phyloP scores from a whole-genome alignment of 2,329 filamentous ascomycete species.

The Metarhizium rileyi region DNA sequence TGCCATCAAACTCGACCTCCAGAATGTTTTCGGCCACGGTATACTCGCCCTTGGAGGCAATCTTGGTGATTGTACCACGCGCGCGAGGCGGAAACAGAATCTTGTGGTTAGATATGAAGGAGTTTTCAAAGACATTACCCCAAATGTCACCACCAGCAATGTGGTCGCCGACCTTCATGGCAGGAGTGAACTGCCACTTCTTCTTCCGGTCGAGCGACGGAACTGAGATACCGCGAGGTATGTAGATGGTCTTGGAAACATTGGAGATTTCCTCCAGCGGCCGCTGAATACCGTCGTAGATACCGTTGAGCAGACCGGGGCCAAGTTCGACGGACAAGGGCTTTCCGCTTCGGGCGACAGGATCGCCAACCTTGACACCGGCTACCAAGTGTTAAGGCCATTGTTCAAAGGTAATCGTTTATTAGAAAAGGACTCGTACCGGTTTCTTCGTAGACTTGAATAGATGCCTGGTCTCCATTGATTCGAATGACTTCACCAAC shows the following conservation, averaged over 20 bases:
- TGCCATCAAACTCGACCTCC: conserved; percentile 94
- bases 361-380: conserved; percentile 92
- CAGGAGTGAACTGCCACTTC: conserved; percentile 94
- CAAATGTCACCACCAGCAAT: conserved; percentile 94
- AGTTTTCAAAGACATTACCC: conserved; percentile 93
- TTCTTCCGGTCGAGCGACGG: conserved; percentile 82
- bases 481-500: conserved; percentile 98
- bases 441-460: conserved; percentile 99
- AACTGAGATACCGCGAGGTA: conserved; percentile 83
- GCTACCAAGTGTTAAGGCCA: conserved; percentile 39
- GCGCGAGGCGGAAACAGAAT: conserved; percentile 86
- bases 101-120: conserved; percentile 84
- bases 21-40: conserved; percentile 90
- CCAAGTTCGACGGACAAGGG: conserved; percentile 95
- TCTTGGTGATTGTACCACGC: conserved; percentile 83
- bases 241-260: conserved; percentile 82
- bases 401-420: neutral
- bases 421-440: conserved; percentile 42
- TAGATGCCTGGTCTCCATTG: conserved; percentile 87
- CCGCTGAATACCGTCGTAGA: conserved; percentile 98
- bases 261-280: conserved; percentile 79
- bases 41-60: conserved; percentile 82
- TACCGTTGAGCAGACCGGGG: conserved; percentile 94
- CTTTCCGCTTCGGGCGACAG: conserved; percentile 83
- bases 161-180: conserved; percentile 90